Evolutionary conservation across 1,284 basidiomycete species (phyloP).

Genomic region (Puccinia novopanici): DNA sequence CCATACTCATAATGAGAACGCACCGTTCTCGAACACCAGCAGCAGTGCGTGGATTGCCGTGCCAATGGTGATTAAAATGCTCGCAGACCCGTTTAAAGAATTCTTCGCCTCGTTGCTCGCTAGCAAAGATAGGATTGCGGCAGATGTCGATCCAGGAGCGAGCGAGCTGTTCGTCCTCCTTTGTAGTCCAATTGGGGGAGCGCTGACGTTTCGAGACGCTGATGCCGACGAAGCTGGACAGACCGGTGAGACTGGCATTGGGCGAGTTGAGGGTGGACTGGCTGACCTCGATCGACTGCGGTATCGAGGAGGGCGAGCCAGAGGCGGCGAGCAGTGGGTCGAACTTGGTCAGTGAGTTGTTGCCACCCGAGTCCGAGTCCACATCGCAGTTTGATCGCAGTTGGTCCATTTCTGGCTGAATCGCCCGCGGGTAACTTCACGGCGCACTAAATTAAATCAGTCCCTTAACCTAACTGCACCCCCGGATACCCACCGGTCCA

Average conservation of each 20-base stretch:
- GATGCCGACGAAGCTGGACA: slow-evolving; percentile 21
- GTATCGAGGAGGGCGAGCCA: slow-evolving; percentile 10
- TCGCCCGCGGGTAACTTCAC: neutral
- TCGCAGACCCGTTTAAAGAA: slow-evolving; percentile 36
- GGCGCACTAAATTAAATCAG: neutral
- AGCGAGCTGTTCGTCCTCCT: slow-evolving; percentile 36
- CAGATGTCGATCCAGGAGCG: slow-evolving; percentile 15
- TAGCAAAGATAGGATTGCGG: slow-evolving; percentile 16
- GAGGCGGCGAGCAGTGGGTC: slow-evolving; percentile 29
- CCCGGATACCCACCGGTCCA: neutral
- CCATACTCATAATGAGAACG: too few relatives aligned
- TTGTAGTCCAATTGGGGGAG: slow-evolving; percentile 31
- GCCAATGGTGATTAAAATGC: slow-evolving; percentile 25
- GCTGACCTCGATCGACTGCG: slow-evolving; percentile 24
- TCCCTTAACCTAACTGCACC: neutral
- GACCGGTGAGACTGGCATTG: neutral
- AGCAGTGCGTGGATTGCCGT: slow-evolving; percentile 20
- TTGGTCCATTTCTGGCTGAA: slow-evolving; percentile 14
- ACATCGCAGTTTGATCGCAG: slow-evolving; percentile 19
- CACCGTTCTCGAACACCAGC: slow-evolving; percentile 30
- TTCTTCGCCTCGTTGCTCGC: slow-evolving; percentile 34
- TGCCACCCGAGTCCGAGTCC: slow-evolving; percentile 12
- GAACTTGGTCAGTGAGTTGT: slow-evolving; percentile 6
- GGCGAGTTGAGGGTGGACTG: slow-evolving; percentile 8
- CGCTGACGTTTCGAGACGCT: slow-evolving; percentile 25